These are phyloP conservation scores for Pestalotiopsis sp. DNA, from an alignment of 2,329 filamentous ascomycete genomes.

Conservation along the genomic window DNA sequence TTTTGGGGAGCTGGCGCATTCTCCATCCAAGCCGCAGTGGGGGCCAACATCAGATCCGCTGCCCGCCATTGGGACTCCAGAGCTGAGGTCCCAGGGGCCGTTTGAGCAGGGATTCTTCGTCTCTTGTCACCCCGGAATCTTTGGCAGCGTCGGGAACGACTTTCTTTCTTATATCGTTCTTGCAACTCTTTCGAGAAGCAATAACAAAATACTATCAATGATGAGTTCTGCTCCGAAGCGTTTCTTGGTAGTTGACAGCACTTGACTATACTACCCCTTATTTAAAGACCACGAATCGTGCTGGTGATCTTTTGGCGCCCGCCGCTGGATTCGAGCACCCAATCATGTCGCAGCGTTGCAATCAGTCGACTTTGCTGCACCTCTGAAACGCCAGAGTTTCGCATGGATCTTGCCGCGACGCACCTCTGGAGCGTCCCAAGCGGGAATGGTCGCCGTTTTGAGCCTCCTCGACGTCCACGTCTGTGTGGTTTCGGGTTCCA, in stretches of 20 bases:
- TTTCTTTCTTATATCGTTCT: not conserved
- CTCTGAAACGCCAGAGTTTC: constrained; percentile 47
- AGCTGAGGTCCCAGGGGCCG: not conserved
- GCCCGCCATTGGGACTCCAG: not conserved
- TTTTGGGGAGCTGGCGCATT: not conserved
- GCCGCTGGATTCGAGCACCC: constrained; percentile 3
- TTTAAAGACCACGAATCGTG: not conserved
- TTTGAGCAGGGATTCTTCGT: not conserved
- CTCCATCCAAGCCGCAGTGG: constrained; percentile 10
- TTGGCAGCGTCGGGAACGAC: not conserved
- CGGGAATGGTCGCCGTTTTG: constrained; percentile 14
- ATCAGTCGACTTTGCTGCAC: constrained; percentile 44
- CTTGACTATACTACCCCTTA: not conserved
- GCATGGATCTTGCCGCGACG: constrained; percentile 23
- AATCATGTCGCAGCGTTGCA: constrained; percentile 21
- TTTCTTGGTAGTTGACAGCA: not conserved
- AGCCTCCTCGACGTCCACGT: constrained; percentile 24
- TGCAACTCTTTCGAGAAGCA: not conserved
- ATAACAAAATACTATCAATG: not conserved
- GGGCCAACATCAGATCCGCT: not conserved
- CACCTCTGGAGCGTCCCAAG: constrained; percentile 17
- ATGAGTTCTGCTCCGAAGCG: not conserved
- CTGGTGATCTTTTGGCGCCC: not conserved
- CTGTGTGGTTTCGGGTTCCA: constrained; percentile 28
- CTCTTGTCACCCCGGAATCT: not conserved